Evolutionary conservation across 805 yeast species (phyloP), one percentile per base, ranked within the genome.

Genomic region (Schwanniomyces sp.): DNA sequence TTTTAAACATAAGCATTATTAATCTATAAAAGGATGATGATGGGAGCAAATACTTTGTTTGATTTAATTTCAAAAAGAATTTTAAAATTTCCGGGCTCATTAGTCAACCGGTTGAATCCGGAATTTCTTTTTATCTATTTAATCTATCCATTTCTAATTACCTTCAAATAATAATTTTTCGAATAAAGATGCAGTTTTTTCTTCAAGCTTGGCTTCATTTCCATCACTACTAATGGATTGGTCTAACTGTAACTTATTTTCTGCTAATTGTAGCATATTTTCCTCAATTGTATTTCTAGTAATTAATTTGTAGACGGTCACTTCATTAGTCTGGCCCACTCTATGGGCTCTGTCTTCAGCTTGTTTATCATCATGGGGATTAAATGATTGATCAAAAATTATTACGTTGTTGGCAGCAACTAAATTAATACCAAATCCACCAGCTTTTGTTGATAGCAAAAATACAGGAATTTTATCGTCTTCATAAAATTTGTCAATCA

Each of bases 271-370:
- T 50, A 85, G 75, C 56, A 94, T 91, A 56, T 87, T 90, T 66
- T 92, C 97, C 57, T 94, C 99, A 34, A 94, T 86, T 1, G 96
- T 83, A 47, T 82, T 76, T 52, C 76, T 78, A 8, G 87, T 79
- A 44, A 94, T 83, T 51, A 94, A 69, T 47, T 95, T 81, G 36
- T 81, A 78, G 14, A 95, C 96, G 45, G 75, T 71, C 17, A 94
- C 99, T 42, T 87, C 89, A 46, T 85, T 81, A 6, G 85, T 82
- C 69, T 92, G 98, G 1, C 99, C 99, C 24, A 94, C 97, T 67
- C 99, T 80, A 66, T 94, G 99, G 0, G 98, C 96, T 62, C 99
- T 81, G 66, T 94, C 99, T 63, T 95, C 98, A 1, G 99, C 99
- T 70, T 94, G 99, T 62, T 87, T 87, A 62, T 94, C 99, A 64